Evolutionary conservation across 2,329 filamentous ascomycete species (phyloP).

Genomic region (Cytospora paraplurivora): DNA sequence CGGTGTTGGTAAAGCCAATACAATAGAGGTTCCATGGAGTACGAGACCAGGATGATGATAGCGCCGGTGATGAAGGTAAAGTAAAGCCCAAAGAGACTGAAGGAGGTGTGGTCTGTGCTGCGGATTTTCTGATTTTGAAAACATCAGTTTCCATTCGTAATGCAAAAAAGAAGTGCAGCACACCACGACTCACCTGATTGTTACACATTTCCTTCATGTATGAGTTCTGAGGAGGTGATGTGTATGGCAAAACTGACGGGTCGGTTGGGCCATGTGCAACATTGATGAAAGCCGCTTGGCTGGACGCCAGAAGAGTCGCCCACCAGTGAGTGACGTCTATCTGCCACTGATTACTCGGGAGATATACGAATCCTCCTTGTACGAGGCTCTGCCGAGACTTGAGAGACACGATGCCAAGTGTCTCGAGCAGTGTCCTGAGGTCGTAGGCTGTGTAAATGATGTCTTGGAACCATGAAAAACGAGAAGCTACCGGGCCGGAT

Average conservation of each 20-base stretch:
- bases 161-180: too few species aligned
- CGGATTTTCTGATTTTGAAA: conserved; percentile 32
- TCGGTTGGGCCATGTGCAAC: conserved; percentile 19
- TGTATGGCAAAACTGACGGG: not conserved
- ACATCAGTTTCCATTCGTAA: accelerated
- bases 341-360: conserved; percentile 28
- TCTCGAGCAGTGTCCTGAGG: accelerated
- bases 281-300: conserved; percentile 21
- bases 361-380: not conserved
- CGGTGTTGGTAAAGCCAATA: conserved; percentile 15
- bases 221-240: not conserved
- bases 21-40: conserved; percentile 26
- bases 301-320: conserved; percentile 6
- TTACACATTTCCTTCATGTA: conserved; percentile 13
- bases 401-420: not conserved
- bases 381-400: not conserved
- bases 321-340: conserved; percentile 27
- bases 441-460: not conserved
- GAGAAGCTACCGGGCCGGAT: not conserved
- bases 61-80: conserved; percentile 31
- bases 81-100: conserved; percentile 35
- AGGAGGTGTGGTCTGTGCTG: conserved; percentile 31
- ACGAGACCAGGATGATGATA: conserved; percentile 29
- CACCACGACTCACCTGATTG: conserved; percentile 19
- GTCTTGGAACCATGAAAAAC: not conserved